Base-by-base conservation (phyloP, 257 asterid species). In the Dorcoceras hygrometricum region DNA sequence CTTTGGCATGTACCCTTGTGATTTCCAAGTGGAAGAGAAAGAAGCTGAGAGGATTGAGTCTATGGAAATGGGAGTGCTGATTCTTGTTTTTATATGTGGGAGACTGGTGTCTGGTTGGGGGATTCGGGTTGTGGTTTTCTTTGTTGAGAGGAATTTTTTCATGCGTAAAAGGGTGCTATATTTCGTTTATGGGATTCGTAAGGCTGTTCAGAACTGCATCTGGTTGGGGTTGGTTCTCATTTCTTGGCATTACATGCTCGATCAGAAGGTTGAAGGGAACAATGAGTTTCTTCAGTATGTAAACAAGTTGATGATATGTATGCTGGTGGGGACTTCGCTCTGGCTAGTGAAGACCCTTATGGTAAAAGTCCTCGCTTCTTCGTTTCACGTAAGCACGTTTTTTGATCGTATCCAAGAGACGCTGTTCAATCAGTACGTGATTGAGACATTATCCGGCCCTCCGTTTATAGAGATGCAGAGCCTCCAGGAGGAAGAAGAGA, bases 311-410 rank as follows among this genome's bases (percentile, higher is more conserved):
- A 76, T 94, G 93, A 78, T 88, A 14, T 88, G 97, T 32, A 78
- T 94, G 95, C 27, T 94, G 16, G 79, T 88, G 1, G 96, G 95
- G 10, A 78, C 91, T 4, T 46, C 81, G 65, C 72, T 90, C 4
- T 94, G 96, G 99, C 14, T 94, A 48, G 84, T 80, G 24, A 94
- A 94, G 86, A 94, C 99, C 0, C 87, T 94, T 6, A 88, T 94
- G 91, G 96, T 94, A 31, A 90, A 90, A 73, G 95, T 94, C 16
- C 85, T 90, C 0, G 96, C 99, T 0, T 90, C 99, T 8, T 93
- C 97, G 0, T 93, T 93, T 62, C 98, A 93, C n/a, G 98, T 93
- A 18, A 93, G 97, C 79, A 85, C 96, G 0, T 93, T 90, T 79
- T 93, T 93, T 32, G 97, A 93, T 31, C 86, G 98, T 24, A 93